Evolutionary conservation across 2,329 filamentous ascomycete genomes (phyloP).

Genomic region (Pyrenochaeta sp.): DNA sequence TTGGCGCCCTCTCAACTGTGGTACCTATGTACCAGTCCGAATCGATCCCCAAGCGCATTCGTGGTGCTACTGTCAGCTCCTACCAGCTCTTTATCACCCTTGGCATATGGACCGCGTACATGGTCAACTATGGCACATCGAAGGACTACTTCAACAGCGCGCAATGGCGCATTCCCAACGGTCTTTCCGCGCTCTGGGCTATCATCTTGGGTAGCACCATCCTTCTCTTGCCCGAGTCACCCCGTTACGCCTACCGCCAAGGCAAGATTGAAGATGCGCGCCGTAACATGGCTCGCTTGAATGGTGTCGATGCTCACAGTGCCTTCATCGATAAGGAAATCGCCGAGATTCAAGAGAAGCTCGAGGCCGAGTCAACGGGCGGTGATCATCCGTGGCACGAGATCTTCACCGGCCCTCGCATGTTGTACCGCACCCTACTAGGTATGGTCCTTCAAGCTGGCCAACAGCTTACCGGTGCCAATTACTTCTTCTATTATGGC

Average conservation of each 20-base stretch:
- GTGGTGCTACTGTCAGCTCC: constrained; percentile 68
- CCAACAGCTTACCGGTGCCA: constrained; percentile 74
- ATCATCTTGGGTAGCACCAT: constrained; percentile 63
- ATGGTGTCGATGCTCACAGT: constrained; percentile 64
- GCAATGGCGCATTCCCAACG: constrained; percentile 71
- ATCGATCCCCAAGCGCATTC: constrained; percentile 69
- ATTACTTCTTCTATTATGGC: constrained; percentile 61
- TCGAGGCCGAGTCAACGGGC: constrained; percentile 59
- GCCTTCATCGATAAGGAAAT: constrained; percentile 63
- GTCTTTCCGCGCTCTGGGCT: constrained; percentile 65
- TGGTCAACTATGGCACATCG: constrained; percentile 69
- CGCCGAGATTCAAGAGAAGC: constrained; percentile 64
- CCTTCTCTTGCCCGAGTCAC: constrained; percentile 64
- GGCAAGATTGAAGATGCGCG: constrained; percentile 61
- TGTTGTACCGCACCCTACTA: constrained; percentile 70
- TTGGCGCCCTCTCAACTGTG: constrained; percentile 70
- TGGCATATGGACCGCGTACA: constrained; percentile 65
- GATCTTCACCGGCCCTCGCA: constrained; percentile 71
- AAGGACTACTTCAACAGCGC: constrained; percentile 57
- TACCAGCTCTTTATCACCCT: constrained; percentile 76
- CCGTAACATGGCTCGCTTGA: constrained; percentile 62
- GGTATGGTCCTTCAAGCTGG: constrained; percentile 71
- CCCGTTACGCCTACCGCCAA: constrained; percentile 65
- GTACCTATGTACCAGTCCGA: constrained; percentile 71
- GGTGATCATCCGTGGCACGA: constrained; percentile 60